Evolutionary conservation across 345 rosid species (phyloP).

Genomic region (Eucalyptus sp.): DNA sequence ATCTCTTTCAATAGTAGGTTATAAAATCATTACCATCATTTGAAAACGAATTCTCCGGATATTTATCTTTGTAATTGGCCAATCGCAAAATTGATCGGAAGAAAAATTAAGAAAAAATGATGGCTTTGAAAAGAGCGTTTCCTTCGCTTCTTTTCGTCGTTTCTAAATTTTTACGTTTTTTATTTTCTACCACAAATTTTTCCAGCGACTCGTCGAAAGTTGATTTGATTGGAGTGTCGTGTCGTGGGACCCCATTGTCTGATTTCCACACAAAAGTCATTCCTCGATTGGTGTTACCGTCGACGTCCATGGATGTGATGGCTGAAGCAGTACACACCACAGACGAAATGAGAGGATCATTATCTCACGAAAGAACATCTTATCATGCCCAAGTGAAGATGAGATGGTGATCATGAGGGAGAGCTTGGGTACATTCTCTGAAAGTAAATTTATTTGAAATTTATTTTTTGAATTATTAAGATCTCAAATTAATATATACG

Average conservation of each 20-base stretch:
- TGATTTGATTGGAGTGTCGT: not conserved
- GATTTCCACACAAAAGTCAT: not conserved
- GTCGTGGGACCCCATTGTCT: not conserved
- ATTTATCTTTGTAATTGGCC: not conserved
- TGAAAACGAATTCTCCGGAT: not conserved
- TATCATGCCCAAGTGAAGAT: not conserved
- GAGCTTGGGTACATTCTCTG: not conserved
- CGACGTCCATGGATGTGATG: not conserved
- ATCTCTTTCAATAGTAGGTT: not conserved
- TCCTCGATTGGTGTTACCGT: not conserved
- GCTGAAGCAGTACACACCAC: not conserved
- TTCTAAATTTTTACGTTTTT: not conserved
- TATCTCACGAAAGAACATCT: not conserved
- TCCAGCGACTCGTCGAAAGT: not conserved
- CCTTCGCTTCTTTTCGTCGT: not conserved
- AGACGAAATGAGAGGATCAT: not conserved
- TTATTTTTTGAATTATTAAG: no score
- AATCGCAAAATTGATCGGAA: not conserved
- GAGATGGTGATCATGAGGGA: not conserved
- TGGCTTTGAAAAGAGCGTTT: not conserved
- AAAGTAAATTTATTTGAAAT: no score
- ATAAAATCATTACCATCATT: not conserved
- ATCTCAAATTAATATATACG: no score
- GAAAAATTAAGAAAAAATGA: not conserved
- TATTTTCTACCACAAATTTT: not conserved